These are phyloP conservation scores for Neoboletus brunneissimus DNA, from an alignment of 768 basidiomycete species.

Conservation along the genomic window DNA sequence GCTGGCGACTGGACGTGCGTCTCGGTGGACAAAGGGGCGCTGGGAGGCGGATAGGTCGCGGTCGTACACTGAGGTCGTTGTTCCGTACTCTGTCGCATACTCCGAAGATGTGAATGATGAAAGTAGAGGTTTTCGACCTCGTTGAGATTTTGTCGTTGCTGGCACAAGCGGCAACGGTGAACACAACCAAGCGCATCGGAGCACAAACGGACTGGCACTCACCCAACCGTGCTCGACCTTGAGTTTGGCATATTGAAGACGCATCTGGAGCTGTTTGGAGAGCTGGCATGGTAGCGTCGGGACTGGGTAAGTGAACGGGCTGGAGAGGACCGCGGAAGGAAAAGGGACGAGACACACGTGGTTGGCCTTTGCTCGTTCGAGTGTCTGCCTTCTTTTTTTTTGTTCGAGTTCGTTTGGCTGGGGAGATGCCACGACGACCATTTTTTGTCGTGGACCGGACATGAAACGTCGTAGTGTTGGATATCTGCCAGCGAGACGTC, in stretches of 20 bases:
- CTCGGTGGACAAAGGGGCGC: slow-evolving; percentile 5
- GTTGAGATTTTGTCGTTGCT: slow-evolving; percentile 77
- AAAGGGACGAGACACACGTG: slow-evolving; percentile 42
- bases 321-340: not conserved
- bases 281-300: slow-evolving; percentile 40
- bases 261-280: slow-evolving; percentile 67
- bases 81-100: slow-evolving; percentile 4
- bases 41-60: not conserved
- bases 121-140: slow-evolving; percentile 85
- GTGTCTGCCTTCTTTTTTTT: slow-evolving; percentile 46
- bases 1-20: slow-evolving; percentile 10
- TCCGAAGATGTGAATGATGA: slow-evolving; percentile 59
- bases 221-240: slow-evolving; percentile 86
- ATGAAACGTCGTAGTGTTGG: too few relatives aligned
- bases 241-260: slow-evolving; percentile 71
- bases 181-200: not conserved
- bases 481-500: too few relatives aligned
- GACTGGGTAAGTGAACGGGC: not conserved
- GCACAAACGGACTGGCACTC: slow-evolving; percentile 22
- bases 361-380: slow-evolving; percentile 55
- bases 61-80: slow-evolving; percentile 19
- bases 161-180: slow-evolving; percentile 3
- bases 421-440: slow-evolving; percentile 19
- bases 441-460: not conserved
- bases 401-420: slow-evolving; percentile 31